Percentiles rank a stretch among this genome's conserved stretches.
Conservation (phyloP, 257 asterid genomes). For the Striga asiatica region DNA sequence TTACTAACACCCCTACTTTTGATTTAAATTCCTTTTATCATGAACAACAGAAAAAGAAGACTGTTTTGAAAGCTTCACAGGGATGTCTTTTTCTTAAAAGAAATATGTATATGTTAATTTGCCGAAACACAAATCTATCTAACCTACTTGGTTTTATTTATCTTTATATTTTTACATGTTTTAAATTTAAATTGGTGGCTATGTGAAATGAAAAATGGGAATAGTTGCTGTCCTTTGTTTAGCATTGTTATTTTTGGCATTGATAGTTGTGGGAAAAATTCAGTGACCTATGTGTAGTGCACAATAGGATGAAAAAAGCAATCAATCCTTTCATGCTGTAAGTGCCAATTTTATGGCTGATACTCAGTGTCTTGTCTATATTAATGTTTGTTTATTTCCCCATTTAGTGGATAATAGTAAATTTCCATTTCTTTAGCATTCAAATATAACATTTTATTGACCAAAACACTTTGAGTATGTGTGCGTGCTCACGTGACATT, state of each 20-base stretch:
- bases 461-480: neutral
- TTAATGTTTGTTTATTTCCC: conserved; percentile 5
- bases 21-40: conserved; percentile 1
- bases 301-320: neutral
- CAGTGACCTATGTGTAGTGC: neutral
- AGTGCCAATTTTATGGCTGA: conserved; percentile 8
- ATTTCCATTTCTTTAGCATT: neutral
- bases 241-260: neutral
- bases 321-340: neutral
- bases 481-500: neutral
- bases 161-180: neutral
- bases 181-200: neutral
- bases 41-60: neutral
- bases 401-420: neutral
- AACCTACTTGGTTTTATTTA: too few species aligned
- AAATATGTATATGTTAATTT: too few species aligned
- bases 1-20: conserved; percentile 17
- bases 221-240: neutral
- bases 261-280: conserved; percentile 9
- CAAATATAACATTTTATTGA: neutral
- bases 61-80: conserved; percentile 7
- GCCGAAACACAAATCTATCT: too few species aligned
- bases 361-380: neutral
- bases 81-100: too few species aligned
- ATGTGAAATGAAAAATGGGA: neutral